A percentile compares a stretch with the other conserved stretches of the same genome.
Conservation (phyloP, 179 eudicot genomes). For the Beta lomatogona region DNA sequence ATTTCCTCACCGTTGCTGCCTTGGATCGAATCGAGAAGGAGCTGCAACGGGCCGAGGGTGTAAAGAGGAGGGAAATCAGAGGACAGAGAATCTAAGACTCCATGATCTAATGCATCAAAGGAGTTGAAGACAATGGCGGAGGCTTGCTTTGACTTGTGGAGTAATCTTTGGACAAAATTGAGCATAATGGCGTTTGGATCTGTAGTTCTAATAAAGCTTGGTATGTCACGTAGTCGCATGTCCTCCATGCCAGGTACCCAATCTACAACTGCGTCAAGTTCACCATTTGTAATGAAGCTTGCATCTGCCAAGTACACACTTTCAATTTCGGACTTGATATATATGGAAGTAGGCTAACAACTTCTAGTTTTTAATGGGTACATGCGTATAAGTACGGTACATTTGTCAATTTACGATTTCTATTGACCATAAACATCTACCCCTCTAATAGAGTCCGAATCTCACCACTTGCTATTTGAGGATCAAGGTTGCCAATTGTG, state of each 20-base stretch:
- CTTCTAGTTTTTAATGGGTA: too few relatives aligned
- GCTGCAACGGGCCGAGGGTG: constrained; percentile 12
- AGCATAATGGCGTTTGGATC: constrained; percentile 5
- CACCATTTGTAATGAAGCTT: constrained; percentile 30
- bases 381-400: too few relatives aligned
- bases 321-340: too few relatives aligned
- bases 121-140: too few relatives aligned
- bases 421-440: too few relatives aligned
- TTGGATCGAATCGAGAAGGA: not conserved
- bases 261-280: constrained; percentile 23
- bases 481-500: too few relatives aligned
- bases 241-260: constrained; percentile 26
- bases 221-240: constrained; percentile 28
- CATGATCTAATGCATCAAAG: not conserved
- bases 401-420: too few relatives aligned
- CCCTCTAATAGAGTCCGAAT: too few relatives aligned
- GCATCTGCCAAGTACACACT: constrained; percentile 19
- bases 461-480: too few relatives aligned
- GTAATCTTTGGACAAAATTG: too few relatives aligned
- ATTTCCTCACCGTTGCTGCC: not conserved
- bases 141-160: too few relatives aligned
- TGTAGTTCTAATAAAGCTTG: constrained; percentile 28
- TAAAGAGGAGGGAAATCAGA: constrained; percentile 12
- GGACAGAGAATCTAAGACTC: not conserved
- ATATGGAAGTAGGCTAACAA: too few relatives aligned